phyloP scores from a whole-genome alignment of 2,329 filamentous ascomycete species.

The Venturia pyrina region DNA sequence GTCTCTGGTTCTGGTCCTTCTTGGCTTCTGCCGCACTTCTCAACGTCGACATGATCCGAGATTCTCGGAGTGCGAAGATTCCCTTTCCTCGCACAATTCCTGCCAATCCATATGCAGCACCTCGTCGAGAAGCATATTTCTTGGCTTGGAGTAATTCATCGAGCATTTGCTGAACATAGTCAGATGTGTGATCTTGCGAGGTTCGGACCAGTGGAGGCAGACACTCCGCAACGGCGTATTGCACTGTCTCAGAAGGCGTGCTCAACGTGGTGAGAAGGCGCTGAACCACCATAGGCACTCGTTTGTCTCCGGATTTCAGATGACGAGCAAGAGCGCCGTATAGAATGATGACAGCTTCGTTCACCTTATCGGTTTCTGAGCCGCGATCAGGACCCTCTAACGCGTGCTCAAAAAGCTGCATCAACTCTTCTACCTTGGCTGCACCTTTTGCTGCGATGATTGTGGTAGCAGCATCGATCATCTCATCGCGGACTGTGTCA shows the following conservation, averaged over 20 bases:
- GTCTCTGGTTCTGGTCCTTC: conserved; percentile 79
- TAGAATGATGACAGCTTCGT: conserved; percentile 94
- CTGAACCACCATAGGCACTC: conserved; percentile 80
- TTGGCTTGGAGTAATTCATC: conserved; percentile 78
- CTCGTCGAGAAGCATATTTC: conserved; percentile 84
- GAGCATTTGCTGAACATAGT: conserved; percentile 72
- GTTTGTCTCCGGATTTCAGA: conserved; percentile 71
- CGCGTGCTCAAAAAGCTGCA: conserved; percentile 82
- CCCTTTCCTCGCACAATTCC: conserved; percentile 85
- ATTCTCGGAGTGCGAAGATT: conserved; percentile 70
- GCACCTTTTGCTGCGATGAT: conserved; percentile 77
- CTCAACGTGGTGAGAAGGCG: conserved; percentile 77
- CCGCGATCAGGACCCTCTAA: conserved; percentile 78
- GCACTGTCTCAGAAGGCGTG: conserved; percentile 92
- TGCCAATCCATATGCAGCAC: conserved; percentile 87
- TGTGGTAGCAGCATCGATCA: conserved; percentile 80
- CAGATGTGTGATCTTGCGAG: conserved; percentile 64
- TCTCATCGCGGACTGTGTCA: conserved; percentile 67
- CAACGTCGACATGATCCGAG: conserved; percentile 73
- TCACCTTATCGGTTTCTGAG: conserved; percentile 77
- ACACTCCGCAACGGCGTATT: conserved; percentile 92
- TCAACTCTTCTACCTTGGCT: conserved; percentile 73
- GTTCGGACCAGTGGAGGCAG: conserved; percentile 81
- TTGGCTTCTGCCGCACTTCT: conserved; percentile 85
- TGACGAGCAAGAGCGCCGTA: conserved; percentile 91